These are phyloP conservation scores for Plantago ovata DNA, from an alignment of 257 asterid species.

Conservation along the genomic window DNA sequence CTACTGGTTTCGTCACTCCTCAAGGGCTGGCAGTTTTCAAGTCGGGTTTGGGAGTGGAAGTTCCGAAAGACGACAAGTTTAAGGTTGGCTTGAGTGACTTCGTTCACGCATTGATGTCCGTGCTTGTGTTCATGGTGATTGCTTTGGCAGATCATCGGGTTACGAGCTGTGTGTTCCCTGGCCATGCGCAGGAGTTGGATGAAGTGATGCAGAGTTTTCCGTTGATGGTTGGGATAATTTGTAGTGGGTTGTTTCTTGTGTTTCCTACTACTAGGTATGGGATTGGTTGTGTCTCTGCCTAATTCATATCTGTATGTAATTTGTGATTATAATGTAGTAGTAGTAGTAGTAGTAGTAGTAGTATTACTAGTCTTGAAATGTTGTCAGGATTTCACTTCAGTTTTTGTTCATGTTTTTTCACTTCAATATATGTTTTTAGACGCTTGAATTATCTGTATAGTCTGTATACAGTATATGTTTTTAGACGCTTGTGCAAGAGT, in stretches of 20 bases:
- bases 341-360: too few species aligned
- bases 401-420: too few species aligned
- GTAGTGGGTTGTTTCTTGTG: slow-evolving; percentile 83
- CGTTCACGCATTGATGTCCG: slow-evolving; percentile 84
- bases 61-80: slow-evolving; percentile 62
- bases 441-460: too few species aligned
- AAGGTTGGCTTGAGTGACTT: slow-evolving; percentile 64
- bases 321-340: not conserved
- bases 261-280: slow-evolving; percentile 87
- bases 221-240: slow-evolving; percentile 74
- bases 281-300: slow-evolving; percentile 70
- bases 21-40: slow-evolving; percentile 74
- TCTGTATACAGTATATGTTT: too few species aligned
- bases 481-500: too few species aligned
- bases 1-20: slow-evolving; percentile 78
- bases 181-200: slow-evolving; percentile 61
- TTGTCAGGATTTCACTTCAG: too few species aligned
- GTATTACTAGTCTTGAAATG: too few species aligned
- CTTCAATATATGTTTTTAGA: too few species aligned
- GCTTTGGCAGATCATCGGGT: slow-evolving; percentile 84
- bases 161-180: slow-evolving; percentile 73
- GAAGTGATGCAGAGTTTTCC: slow-evolving; percentile 94
- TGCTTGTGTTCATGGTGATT: slow-evolving; percentile 66
- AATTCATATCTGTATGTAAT: slow-evolving; percentile 1
- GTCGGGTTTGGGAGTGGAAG: slow-evolving; percentile 57